Evolutionary conservation across 352 stramenopile genomes (phyloP).

Genomic region (Stramenopiles sp.): DNA sequence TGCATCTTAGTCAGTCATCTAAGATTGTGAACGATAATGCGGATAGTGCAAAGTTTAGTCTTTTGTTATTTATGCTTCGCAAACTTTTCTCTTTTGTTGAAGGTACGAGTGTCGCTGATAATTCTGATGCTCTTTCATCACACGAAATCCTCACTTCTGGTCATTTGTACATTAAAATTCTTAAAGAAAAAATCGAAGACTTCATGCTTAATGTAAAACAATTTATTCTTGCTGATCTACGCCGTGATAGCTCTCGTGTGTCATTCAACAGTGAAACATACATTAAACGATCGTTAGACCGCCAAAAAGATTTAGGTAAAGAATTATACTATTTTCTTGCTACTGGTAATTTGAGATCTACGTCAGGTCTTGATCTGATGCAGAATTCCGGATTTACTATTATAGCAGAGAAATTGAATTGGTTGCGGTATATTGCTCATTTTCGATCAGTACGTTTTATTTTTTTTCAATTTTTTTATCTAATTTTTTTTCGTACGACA

Average conservation of each 20-base stretch:
- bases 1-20: slow-evolving; percentile 37
- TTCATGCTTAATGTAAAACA: slow-evolving; percentile 29
- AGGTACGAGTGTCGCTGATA: slow-evolving; percentile 67
- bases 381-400: slow-evolving; percentile 88
- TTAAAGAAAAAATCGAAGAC: slow-evolving; percentile 95
- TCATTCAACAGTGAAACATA: slow-evolving; percentile 21
- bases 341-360: slow-evolving; percentile 86
- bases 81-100: slow-evolving; percentile 90
- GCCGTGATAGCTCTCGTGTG: slow-evolving; percentile 12
- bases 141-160: slow-evolving; percentile 29
- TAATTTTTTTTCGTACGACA: too few relatives aligned
- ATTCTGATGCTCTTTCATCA: slow-evolving; percentile 91
- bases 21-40: too few relatives aligned
- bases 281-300: slow-evolving; percentile 60
- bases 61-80: slow-evolving; percentile 74
- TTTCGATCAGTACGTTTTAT: slow-evolving; percentile 89
- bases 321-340: slow-evolving; percentile 94
- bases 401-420: slow-evolving; percentile 95
- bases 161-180: slow-evolving; percentile 33
- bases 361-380: slow-evolving; percentile 84
- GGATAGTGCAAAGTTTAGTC: slow-evolving; percentile 58
- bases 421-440: slow-evolving; percentile 90
- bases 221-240: slow-evolving; percentile 26
- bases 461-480: too few relatives aligned
- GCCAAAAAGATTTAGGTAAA: slow-evolving; percentile 41